Percentiles rank a stretch among this genome's conserved stretches.
These are phyloP conservation scores for Azolla pinnata DNA, from an alignment of 75 land plant species.

Conservation along the genomic window DNA sequence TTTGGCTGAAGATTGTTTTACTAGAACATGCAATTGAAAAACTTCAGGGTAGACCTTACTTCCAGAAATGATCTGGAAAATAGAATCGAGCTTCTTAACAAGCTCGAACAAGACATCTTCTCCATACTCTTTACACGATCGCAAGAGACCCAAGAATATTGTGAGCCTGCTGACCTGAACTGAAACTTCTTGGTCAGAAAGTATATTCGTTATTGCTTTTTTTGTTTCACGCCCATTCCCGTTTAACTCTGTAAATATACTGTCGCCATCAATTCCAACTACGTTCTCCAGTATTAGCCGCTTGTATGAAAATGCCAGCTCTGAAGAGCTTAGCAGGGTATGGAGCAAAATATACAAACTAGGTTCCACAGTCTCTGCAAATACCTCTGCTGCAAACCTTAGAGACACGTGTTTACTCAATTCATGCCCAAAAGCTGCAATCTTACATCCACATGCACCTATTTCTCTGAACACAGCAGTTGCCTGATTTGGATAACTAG, in stretches of 20 bases:
- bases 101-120: constrained; percentile 42
- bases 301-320: constrained; percentile 33
- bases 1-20: constrained; percentile 20
- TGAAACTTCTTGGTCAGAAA: constrained; percentile 6
- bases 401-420: constrained; percentile 30
- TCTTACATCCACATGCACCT: constrained; percentile 32
- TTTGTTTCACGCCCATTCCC: constrained; percentile 4
- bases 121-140: constrained; percentile 33
- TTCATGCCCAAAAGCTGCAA: constrained; percentile 37
- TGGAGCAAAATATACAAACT: constrained; percentile 50
- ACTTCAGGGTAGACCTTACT: constrained; percentile 45
- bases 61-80: constrained; percentile 17
- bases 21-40: constrained; percentile 37
- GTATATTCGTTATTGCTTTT: background rate
- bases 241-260: constrained; percentile 1
- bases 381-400: constrained; percentile 38
- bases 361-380: constrained; percentile 61
- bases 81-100: constrained; percentile 41
- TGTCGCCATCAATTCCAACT: constrained; percentile 16
- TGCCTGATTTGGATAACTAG: constrained; percentile 53
- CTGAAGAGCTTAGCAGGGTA: constrained; percentile 43
- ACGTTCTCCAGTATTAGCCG: constrained; percentile 44
- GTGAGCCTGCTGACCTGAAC: constrained; percentile 43
- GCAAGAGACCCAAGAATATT: constrained; percentile 51
- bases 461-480: constrained; percentile 35